Evolutionary conservation across 768 basidiomycete genomes (phyloP).

Genomic region (Stropharia rugosoannulata): DNA sequence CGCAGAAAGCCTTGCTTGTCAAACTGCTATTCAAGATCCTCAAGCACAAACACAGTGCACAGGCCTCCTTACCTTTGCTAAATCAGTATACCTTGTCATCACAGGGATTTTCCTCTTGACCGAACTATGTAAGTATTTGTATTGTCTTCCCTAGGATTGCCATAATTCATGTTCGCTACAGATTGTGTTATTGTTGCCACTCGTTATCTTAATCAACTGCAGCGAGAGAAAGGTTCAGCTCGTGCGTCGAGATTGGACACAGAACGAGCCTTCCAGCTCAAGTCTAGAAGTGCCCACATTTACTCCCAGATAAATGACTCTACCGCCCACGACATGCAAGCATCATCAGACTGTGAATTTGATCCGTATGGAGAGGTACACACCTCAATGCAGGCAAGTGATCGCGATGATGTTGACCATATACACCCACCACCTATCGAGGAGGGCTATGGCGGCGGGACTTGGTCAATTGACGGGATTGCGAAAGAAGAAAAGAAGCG

Average conservation of each 20-base stretch:
- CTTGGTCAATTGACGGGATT: conserved; percentile 34
- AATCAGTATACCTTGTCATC: conserved; percentile 45
- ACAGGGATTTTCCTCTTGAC: conserved; percentile 43
- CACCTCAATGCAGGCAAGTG: conserved; percentile 5
- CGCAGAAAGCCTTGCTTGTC: conserved; percentile 44
- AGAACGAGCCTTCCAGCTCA: conserved; percentile 35
- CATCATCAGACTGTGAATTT: conserved; percentile 27
- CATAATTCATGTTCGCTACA: conserved; percentile 19
- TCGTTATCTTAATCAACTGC: conserved; percentile 52
- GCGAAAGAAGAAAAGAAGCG: conserved; percentile 31
- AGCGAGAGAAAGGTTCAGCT: conserved; percentile 45
- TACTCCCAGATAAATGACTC: conserved; percentile 23
- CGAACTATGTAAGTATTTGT: conserved; percentile 57
- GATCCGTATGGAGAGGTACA: conserved; percentile 37
- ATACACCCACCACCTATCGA: conserved; percentile 22
- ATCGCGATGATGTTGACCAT: conserved; percentile 6
- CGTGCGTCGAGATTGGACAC: conserved; percentile 34
- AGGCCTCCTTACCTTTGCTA: conserved; percentile 38
- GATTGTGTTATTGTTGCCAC: conserved; percentile 55
- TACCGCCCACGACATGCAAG: conserved; percentile 5
- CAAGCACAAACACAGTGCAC: conserved; percentile 44
- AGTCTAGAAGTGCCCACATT: conserved; percentile 21
- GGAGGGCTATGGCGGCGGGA: conserved; percentile 33
- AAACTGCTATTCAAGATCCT: conserved; percentile 38
- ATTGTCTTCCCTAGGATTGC: neutral